A percentile compares a stretch with the other conserved stretches of the same genome.
phyloP scores from a whole-genome alignment of 2,329 filamentous ascomycete species.

The Erysiphe pulchra region DNA sequence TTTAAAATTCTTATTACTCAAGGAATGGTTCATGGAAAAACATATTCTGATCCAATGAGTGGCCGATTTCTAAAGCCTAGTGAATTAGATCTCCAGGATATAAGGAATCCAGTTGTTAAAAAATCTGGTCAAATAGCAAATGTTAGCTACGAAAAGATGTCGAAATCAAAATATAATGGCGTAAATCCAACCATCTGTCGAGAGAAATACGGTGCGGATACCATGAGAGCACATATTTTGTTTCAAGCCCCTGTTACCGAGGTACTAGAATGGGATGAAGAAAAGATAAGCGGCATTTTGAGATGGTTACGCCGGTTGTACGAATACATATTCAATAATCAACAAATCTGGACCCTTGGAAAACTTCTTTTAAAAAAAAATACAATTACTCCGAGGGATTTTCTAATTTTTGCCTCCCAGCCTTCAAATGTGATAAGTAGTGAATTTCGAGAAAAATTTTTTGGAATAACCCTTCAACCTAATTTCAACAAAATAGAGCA shows the following conservation, averaged over 20 bases:
- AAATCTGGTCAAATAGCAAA: slow-evolving; percentile 30
- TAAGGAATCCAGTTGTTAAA: slow-evolving; percentile 29
- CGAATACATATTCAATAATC: slow-evolving; percentile 3
- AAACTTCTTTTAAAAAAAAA: too few species aligned
- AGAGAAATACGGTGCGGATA: slow-evolving; percentile 52
- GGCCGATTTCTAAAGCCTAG: slow-evolving; percentile 53
- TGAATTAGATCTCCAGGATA: slow-evolving; percentile 39
- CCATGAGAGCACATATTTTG: slow-evolving; percentile 63
- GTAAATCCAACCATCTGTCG: slow-evolving; percentile 58
- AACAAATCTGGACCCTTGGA: too few species aligned
- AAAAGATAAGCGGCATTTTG: slow-evolving; percentile 56
- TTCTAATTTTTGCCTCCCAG: background rate
- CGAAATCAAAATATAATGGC: slow-evolving; percentile 81
- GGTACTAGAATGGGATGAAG: slow-evolving; percentile 67
- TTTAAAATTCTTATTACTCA: slow-evolving; percentile 67
- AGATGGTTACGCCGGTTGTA: slow-evolving; percentile 49
- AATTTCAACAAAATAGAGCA: background rate
- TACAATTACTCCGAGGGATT: too few species aligned
- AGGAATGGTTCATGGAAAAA: slow-evolving; percentile 82
- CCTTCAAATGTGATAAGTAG: background rate
- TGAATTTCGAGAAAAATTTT: too few species aligned
- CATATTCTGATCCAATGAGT: slow-evolving; percentile 46
- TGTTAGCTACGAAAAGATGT: slow-evolving; percentile 73
- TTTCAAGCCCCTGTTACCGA: slow-evolving; percentile 72
- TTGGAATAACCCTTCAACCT: background rate